Evolutionary conservation across 208 protist species (phyloP), one percentile per base, ranked within the genome.

Genomic region (Angomonas deanei): DNA sequence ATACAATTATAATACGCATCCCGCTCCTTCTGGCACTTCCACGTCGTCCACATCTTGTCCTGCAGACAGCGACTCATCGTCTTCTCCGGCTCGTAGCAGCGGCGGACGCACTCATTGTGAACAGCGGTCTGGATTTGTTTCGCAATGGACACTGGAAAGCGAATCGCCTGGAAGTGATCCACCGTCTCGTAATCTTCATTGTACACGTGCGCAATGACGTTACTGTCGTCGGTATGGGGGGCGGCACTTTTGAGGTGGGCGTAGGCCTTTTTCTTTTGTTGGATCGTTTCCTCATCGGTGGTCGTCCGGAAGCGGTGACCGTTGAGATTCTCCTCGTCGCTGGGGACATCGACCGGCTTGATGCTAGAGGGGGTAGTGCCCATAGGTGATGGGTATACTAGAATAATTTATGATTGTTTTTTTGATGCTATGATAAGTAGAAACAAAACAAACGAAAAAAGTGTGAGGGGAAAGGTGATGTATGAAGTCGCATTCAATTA

Each of bases 11-110:
- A 88, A 68, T 91, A 91, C 6, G 34, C 54, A 49, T 93, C 87
- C 10, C 87, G 84, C 66, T 90, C 76, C 72, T 93, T 93, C 76
- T 93, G 84, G 68, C 87, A 93, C 74, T 93, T 93, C 84, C 87
- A 93, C 32, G 82, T 79, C 1, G 87, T 91, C 84, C 87, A 93
- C 81, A 91, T 91, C 61, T 93, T 93, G 54, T 91, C 84, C 61
- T 93, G 87, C 64, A 93, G 61, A 53, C 87, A 93, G 2, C 84
- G 75, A 24, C 83, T 81, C 83, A 93, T 91, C 26, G 61, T 82
- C 69, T 93, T 93, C 50, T 93, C 87, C 27, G 62, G 52, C 52
- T 91, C 87, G 3, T 72, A 57, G 66, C 87, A 93, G 17, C 78
- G 82, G 11, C 87, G 79, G 69, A 89, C 79, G 33, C 75, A 71